These are phyloP conservation scores for Paecilomyces sp. DNA, from an alignment of 2,329 filamentous ascomycete genomes.

Conservation along the genomic window DNA sequence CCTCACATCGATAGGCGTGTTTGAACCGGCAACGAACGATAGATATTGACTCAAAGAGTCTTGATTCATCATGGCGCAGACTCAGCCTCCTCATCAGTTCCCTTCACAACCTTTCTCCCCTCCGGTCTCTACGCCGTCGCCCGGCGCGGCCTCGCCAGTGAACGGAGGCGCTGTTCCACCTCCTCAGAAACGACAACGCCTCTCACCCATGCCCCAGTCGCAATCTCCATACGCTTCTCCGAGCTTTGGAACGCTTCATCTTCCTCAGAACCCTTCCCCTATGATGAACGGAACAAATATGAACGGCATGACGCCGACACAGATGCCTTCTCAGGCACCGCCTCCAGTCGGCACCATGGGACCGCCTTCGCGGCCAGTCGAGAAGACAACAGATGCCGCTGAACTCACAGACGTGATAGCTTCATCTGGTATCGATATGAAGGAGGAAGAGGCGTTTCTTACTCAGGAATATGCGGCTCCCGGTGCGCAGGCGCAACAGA, in stretches of 20 bases:
- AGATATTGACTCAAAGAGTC: neutral
- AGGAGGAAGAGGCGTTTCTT: conserved; percentile 77
- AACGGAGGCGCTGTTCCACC: conserved; percentile 50
- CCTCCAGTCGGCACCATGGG: conserved; percentile 48
- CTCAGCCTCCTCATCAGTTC: conserved; percentile 47
- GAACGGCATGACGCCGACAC: conserved; percentile 46
- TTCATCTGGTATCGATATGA: conserved; percentile 78
- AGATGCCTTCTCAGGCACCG: conserved; percentile 27
- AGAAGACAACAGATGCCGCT: conserved; percentile 49
- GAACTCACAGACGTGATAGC: conserved; percentile 78
- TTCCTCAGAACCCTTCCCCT: conserved; percentile 23
- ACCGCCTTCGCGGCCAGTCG: conserved; percentile 53
- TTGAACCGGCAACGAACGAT: conserved; percentile 13
- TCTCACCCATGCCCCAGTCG: conserved; percentile 62
- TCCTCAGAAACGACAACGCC: conserved; percentile 64
- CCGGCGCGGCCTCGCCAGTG: conserved; percentile 48
- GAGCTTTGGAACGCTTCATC: conserved; percentile 46
- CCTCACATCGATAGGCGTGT: conserved; percentile 12
- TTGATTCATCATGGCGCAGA: conserved; percentile 51
- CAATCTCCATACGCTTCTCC: conserved; percentile 56
- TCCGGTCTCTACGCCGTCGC: conserved; percentile 55
- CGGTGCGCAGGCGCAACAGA: conserved; percentile 29
- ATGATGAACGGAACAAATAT: conserved; percentile 38
- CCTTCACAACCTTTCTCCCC: conserved; percentile 55
- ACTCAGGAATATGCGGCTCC: conserved; percentile 47